Conservation (phyloP, 352 stramenopile species). For the Peronosclerospora sorghi region DNA sequence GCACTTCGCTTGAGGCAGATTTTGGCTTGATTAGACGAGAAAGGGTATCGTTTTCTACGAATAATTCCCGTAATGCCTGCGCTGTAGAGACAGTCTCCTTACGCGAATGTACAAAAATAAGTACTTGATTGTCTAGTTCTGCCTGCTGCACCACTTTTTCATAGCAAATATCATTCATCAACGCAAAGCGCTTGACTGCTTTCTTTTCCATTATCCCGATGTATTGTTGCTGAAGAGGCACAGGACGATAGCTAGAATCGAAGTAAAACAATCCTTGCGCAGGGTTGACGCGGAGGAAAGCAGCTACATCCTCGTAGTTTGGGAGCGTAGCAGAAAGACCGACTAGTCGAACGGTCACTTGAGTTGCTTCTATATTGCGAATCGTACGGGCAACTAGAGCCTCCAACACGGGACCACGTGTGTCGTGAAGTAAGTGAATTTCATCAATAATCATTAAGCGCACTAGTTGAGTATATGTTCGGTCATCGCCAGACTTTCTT, state of each 20-base stretch:
- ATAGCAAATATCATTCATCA: slow-evolving; percentile 99
- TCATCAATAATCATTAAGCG: slow-evolving; percentile 99
- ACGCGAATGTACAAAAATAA: slow-evolving; percentile 99
- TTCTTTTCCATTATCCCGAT: slow-evolving; percentile 99
- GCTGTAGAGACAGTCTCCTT: slow-evolving; percentile 97
- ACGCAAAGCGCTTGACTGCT: slow-evolving; percentile 95
- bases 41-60: slow-evolving; percentile 92
- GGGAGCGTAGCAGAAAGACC: slow-evolving; percentile 97
- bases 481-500: slow-evolving; percentile 93
- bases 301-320: slow-evolving; percentile 99
- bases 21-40: slow-evolving; percentile 84
- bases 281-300: slow-evolving; percentile 96
- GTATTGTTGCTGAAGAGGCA: slow-evolving; percentile 99
- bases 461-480: slow-evolving; percentile 97
- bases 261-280: slow-evolving; percentile 99
- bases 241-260: slow-evolving; percentile 97
- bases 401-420: slow-evolving; percentile 96
- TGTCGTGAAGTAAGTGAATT: slow-evolving; percentile 99
- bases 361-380: slow-evolving; percentile 94
- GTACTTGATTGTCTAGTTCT: slow-evolving; percentile 92
- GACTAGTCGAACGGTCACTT: slow-evolving; percentile 95
- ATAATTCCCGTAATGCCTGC: slow-evolving; percentile 92
- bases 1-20: slow-evolving; percentile 83
- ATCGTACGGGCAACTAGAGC: slow-evolving; percentile 96
- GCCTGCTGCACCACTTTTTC: slow-evolving; percentile 95